These are phyloP conservation scores for Mortierella antarctica DNA, from an alignment of 192 early-diverging fungal species.

Conservation along the genomic window DNA sequence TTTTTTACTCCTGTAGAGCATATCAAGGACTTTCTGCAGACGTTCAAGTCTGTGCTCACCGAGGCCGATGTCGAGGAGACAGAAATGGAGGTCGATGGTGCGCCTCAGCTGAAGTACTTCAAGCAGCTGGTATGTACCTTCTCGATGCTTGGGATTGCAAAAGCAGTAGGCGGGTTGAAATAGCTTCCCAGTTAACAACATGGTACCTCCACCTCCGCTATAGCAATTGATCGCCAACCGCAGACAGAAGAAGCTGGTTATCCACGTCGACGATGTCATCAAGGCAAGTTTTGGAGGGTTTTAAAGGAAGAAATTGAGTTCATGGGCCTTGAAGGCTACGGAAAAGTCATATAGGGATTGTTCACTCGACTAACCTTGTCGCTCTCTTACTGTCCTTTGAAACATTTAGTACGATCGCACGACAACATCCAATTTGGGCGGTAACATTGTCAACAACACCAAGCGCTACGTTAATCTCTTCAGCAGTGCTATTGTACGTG, in stretches of 20 bases:
- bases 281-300: constrained; percentile 32
- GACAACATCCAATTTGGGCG: constrained; percentile 56
- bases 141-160: not conserved
- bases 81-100: constrained; percentile 35
- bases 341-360: not conserved
- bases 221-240: constrained; percentile 77
- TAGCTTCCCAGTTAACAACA: not conserved
- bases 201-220: not conserved
- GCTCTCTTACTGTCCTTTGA: not conserved
- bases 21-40: constrained; percentile 51
- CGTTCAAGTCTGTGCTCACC: constrained; percentile 45
- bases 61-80: constrained; percentile 48
- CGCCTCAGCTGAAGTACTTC: constrained; percentile 47
- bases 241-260: constrained; percentile 63
- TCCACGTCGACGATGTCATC: constrained; percentile 78
- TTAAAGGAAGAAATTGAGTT: not conserved
- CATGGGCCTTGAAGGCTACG: not conserved
- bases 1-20: constrained; percentile 14
- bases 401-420: constrained; percentile 39
- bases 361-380: not conserved
- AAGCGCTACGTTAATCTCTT: constrained; percentile 87
- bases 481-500: constrained; percentile 74
- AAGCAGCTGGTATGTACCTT: constrained; percentile 27
- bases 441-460: constrained; percentile 86
- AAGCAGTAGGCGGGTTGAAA: not conserved